Base-by-base conservation (phyloP, 805 yeast species). In the Zygoascus flipseniorum region DNA sequence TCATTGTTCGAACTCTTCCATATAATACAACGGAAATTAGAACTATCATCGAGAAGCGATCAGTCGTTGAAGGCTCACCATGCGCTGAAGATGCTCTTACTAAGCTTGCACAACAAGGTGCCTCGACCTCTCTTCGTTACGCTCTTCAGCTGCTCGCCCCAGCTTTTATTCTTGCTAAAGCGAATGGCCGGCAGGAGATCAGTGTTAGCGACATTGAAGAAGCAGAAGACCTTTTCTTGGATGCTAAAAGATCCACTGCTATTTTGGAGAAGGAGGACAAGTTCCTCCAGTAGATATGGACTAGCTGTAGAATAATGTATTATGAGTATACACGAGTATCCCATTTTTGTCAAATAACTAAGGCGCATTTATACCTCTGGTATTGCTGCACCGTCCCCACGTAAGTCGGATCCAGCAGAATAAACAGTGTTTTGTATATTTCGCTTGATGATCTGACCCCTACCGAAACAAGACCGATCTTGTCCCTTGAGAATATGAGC, bases 131-230 rank as follows among this genome's bases (percentile, higher is more conserved):
- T 2, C 76, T 93, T 66, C 85, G 99, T 68, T 93, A 93, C 68
- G 89, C 96, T 10, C 75, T 93, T 59, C 98, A 93, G 69, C 77
- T 93, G 60, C 76, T 93, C 66, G 81, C 97, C 0, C 99, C 98
- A 32, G 82, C 96, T 31, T 90, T 89, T 52, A 81, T 93, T 48
- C 77, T 93, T 58, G 82, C 96, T 43, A 79, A 80, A 61, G 80
- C 88, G 35, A 74, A 79, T 54, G 86, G 88, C 56, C 83, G 95
- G 56, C 70, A 76, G 37, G 89, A 85, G 64, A 80, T 88, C 53
- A 73, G 72, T 31, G 76, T 80, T 14, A 76, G 75, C 23, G 97
- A 93, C 67, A 75, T 92, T 43, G 92, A 86, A 61, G 96, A 89
- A 70, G 86, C 95, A 58, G 85, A 86, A 68, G 66, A 75, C 39